Conservation (phyloP, 2,329 filamentous ascomycete genomes). For the Clarireedia homoeocarpa region DNA sequence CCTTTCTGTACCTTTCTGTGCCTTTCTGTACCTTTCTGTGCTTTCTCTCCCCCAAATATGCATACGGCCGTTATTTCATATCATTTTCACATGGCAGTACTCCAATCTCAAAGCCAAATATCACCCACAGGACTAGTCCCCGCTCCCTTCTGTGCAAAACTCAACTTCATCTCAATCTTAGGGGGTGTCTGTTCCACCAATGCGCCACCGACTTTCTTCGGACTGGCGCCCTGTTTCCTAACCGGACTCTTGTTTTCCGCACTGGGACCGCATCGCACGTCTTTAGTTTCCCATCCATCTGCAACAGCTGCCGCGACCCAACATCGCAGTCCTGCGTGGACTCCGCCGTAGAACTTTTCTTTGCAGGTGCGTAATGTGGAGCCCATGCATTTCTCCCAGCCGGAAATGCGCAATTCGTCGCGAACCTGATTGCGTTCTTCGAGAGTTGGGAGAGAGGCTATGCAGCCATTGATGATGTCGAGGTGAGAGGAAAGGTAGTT, state of each 20-base stretch:
- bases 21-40: background rate
- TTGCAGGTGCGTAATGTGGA: slow-evolving; percentile 83
- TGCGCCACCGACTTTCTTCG: slow-evolving; percentile 13
- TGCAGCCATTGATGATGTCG: slow-evolving; percentile 83
- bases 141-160: slow-evolving; percentile 19
- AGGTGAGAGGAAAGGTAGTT: slow-evolving; percentile 92
- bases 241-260: slow-evolving; percentile 36
- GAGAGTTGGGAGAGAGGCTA: slow-evolving; percentile 67
- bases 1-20: background rate
- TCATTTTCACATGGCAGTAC: background rate
- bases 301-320: slow-evolving; percentile 85
- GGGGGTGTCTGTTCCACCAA: slow-evolving; percentile 16
- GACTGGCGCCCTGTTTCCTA: slow-evolving; percentile 33
- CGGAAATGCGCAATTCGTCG: slow-evolving; percentile 69
- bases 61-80: background rate
- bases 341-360: slow-evolving; percentile 90
- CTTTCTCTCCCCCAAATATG: background rate
- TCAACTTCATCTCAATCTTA: slow-evolving; percentile 28
- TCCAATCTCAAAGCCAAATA: slow-evolving; percentile 18
- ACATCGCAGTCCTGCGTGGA: slow-evolving; percentile 80
- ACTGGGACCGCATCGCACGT: slow-evolving; percentile 68
- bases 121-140: slow-evolving; percentile 10
- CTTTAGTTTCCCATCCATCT: slow-evolving; percentile 79
- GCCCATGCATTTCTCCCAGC: slow-evolving; percentile 87
- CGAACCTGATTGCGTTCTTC: slow-evolving; percentile 71